A percentile compares a stretch with the other conserved stretches of the same genome.
Conservation (phyloP, 495 filamentous ascomycete genomes). For the Lindgomyces ingoldianus region DNA sequence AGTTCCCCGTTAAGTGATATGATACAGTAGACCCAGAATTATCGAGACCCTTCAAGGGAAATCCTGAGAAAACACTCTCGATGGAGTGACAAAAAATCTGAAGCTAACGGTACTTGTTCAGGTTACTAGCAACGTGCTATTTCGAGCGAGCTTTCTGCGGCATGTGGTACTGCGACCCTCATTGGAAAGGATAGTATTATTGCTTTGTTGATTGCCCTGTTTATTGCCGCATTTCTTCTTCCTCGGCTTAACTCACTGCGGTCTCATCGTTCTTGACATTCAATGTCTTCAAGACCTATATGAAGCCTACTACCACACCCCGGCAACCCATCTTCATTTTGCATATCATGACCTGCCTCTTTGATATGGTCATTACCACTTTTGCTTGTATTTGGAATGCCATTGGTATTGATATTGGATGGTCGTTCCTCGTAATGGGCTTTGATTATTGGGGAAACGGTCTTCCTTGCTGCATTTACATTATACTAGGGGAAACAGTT, state of each 20-base stretch:
- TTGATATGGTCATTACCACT: conserved; percentile 76
- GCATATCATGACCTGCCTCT: conserved; percentile 70
- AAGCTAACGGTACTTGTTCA: background rate
- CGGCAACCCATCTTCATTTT: conserved; percentile 80
- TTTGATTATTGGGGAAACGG: conserved; percentile 83
- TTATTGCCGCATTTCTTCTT: conserved; percentile 91
- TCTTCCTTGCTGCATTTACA: conserved; percentile 79
- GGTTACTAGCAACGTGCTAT: conserved; percentile 23
- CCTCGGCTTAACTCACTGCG: conserved; percentile 84
- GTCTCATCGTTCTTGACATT: conserved; percentile 91
- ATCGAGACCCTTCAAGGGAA: too few relatives aligned
- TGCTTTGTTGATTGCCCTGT: conserved; percentile 78
- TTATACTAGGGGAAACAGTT: conserved; percentile 82
- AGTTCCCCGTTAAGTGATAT: too few relatives aligned
- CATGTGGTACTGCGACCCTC: conserved; percentile 80
- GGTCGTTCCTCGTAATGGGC: conserved; percentile 84
- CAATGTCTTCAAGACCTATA: conserved; percentile 67
- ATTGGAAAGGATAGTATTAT: conserved; percentile 84
- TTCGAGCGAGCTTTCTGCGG: conserved; percentile 81
- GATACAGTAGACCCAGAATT: too few relatives aligned
- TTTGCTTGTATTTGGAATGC: conserved; percentile 60
- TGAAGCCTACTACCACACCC: conserved; percentile 59
- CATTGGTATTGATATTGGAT: conserved; percentile 45
- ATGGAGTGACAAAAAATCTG: too few relatives aligned
- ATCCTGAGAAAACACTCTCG: too few relatives aligned